A percentile compares a stretch with the other conserved stretches of the same genome.
Evolutionary conservation across 2,329 filamentous ascomycete species (phyloP).

Genomic region (Cordyceps fumosorosea): DNA sequence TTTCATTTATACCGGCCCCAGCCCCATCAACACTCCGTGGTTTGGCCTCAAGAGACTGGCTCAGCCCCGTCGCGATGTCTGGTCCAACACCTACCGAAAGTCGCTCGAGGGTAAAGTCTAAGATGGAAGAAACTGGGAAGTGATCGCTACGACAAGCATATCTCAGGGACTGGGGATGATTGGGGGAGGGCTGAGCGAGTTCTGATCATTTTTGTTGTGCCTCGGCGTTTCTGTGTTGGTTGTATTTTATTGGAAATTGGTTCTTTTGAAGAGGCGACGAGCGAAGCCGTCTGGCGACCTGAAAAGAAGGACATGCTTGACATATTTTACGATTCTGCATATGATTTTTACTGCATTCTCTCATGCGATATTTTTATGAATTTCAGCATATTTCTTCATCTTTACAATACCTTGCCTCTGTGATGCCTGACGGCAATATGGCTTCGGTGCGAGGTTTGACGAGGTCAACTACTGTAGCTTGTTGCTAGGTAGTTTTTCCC

Average conservation of each 20-base stretch:
- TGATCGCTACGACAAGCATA: conserved; percentile 2
- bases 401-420: no score
- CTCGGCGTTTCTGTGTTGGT: neutral
- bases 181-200: conserved; percentile 7
- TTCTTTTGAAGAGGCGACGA: neutral
- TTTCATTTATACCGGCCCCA: conserved; percentile 64
- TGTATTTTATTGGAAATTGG: neutral
- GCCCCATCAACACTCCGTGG: conserved; percentile 61
- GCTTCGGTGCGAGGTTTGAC: no score
- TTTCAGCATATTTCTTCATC: neutral
- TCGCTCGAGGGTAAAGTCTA: conserved; percentile 17
- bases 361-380: neutral
- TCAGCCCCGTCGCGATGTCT: conserved; percentile 27
- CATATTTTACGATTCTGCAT: neutral
- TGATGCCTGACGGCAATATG: no score
- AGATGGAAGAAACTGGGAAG: neutral
- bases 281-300: neutral
- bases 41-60: conserved; percentile 52
- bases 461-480: no score
- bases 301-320: neutral
- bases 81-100: conserved; percentile 29
- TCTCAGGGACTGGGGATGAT: no score
- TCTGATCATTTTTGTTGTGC: neutral
- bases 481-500: no score
- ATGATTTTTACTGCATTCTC: neutral